These are phyloP conservation scores for Mycena sanguinolenta DNA, from an alignment of 768 basidiomycete species.

Conservation along the genomic window DNA sequence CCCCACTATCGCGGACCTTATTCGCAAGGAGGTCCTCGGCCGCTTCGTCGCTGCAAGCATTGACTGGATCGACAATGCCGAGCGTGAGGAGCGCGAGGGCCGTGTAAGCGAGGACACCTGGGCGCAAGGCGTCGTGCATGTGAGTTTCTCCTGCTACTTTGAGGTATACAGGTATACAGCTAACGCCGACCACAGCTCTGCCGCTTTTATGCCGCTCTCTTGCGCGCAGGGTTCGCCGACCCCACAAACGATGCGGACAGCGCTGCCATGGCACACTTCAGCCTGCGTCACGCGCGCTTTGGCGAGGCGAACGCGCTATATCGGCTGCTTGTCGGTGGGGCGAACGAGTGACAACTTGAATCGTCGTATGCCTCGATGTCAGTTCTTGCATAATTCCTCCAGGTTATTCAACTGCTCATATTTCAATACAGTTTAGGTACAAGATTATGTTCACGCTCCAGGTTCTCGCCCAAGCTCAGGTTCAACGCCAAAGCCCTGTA, in stretches of 20 bases:
- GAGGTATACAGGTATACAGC: not conserved
- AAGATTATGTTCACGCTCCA: not conserved
- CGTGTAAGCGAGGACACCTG: slow-evolving; percentile 78
- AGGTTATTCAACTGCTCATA: not conserved
- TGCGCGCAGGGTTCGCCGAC: slow-evolving; percentile 70
- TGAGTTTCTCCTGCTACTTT: slow-evolving; percentile 47
- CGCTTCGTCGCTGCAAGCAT: slow-evolving; percentile 80
- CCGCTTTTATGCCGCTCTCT: slow-evolving; percentile 80
- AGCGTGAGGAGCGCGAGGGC: slow-evolving; percentile 77
- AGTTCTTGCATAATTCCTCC: not conserved
- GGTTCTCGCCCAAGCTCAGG: not conserved
- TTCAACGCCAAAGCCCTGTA: slow-evolving; percentile 1
- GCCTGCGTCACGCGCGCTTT: slow-evolving; percentile 76
- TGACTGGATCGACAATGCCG: slow-evolving; percentile 77
- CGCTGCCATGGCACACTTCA: slow-evolving; percentile 84
- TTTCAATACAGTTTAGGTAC: not conserved
- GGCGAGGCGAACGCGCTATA: slow-evolving; percentile 85
- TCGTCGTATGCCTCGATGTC: not conserved
- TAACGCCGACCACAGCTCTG: slow-evolving; percentile 45
- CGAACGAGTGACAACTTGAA: not conserved
- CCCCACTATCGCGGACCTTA: slow-evolving; percentile 74
- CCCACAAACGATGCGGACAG: slow-evolving; percentile 74
- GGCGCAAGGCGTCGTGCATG: slow-evolving; percentile 79
- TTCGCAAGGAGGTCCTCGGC: slow-evolving; percentile 75
- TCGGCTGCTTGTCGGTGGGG: slow-evolving; percentile 66